Conservation (phyloP, 257 asterid genomes). For the Nyctanthes arbortristis region DNA sequence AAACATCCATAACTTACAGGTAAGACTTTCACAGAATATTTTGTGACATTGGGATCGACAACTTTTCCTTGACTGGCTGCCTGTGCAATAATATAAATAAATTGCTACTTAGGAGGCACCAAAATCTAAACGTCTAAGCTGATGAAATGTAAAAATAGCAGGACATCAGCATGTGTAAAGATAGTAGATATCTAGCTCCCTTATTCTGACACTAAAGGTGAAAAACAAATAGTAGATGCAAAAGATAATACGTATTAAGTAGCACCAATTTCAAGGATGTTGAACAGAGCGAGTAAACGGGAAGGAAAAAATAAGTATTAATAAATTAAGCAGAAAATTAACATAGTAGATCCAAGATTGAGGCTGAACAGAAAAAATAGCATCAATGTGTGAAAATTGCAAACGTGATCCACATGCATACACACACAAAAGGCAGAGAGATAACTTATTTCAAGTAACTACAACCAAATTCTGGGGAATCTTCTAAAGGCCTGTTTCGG, state of each 20-base stretch:
- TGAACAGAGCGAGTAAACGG: not conserved
- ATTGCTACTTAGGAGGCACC: not conserved
- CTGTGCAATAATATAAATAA: slow-evolving; percentile 34
- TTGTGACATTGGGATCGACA: slow-evolving; percentile 73
- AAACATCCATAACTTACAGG: slow-evolving; percentile 59
- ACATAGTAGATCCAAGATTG: not conserved
- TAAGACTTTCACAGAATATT: slow-evolving; percentile 71
- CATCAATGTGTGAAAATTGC: not conserved
- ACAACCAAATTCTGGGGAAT: too few relatives aligned
- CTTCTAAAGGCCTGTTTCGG: not conserved
- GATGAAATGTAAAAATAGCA: not conserved
- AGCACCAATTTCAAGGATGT: not conserved
- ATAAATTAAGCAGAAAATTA: not conserved
- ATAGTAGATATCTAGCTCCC: not conserved
- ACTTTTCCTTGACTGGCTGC: slow-evolving; percentile 61
- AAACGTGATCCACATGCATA: too few relatives aligned
- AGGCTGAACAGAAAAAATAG: not conserved
- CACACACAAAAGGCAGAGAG: too few relatives aligned
- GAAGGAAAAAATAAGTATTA: not conserved
- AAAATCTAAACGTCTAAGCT: not conserved
- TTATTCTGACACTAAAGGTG: not conserved
- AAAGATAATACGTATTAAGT: not conserved
- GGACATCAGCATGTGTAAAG: not conserved
- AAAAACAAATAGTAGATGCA: not conserved
- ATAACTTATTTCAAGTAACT: too few relatives aligned